phyloP scores from a whole-genome alignment of 2,329 filamentous ascomycete genomes.

The Sphaerostilbella broomeana region DNA sequence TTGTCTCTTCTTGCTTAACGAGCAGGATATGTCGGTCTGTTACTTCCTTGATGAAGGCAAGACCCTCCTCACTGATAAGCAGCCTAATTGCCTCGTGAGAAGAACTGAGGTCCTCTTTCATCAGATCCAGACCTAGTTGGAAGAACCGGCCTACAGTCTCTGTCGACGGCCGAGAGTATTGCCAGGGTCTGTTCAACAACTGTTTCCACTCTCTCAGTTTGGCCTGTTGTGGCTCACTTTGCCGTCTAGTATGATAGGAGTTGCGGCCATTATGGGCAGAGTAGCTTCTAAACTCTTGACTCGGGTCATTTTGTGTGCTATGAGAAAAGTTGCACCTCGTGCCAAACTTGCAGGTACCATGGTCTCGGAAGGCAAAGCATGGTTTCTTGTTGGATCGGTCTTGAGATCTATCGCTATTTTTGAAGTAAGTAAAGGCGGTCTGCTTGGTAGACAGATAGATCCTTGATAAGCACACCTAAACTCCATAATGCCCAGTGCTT shows the following conservation, averaged over 20 bases:
- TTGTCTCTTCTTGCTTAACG: conserved; percentile 1
- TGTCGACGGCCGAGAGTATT: background rate
- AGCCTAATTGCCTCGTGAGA: conserved; percentile 15
- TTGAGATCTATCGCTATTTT: background rate
- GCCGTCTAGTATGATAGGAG: background rate
- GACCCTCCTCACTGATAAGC: conserved; percentile 22
- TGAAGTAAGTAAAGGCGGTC: no score
- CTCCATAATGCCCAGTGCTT: no score
- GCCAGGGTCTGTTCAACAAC: conserved; percentile 6
- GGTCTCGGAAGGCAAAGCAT: background rate
- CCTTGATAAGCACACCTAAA: no score
- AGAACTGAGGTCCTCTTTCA: conserved; percentile 14
- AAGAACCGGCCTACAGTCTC: conserved; percentile 11
- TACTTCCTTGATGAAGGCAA: conserved; percentile 21
- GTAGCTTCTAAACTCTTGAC: background rate
- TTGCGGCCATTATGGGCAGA: background rate
- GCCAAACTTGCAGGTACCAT: conserved; percentile 11
- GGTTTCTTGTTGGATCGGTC: background rate
- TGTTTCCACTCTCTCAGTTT: conserved; percentile 16
- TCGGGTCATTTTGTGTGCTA: background rate
- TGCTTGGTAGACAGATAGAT: no score
- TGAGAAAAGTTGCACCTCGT: conserved; percentile 7
- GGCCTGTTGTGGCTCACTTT: no score
- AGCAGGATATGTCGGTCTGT: conserved; percentile 20
- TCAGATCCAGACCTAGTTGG: conserved; percentile 14